phyloP scores from a whole-genome alignment of 768 basidiomycete species.

The Cyathus striatus region DNA sequence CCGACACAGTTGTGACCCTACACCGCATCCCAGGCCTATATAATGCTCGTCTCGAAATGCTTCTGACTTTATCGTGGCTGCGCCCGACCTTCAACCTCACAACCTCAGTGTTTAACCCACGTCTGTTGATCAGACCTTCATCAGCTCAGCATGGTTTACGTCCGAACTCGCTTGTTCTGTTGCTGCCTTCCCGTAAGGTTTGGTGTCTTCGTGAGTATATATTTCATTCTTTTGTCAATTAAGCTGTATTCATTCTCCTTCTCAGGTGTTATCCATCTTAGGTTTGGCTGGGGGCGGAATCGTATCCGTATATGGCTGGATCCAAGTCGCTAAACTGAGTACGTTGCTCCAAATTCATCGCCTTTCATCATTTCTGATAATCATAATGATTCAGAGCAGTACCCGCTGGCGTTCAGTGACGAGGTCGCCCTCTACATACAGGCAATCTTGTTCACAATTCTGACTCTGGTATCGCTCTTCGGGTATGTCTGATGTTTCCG shows the following conservation, averaged over 20 bases:
- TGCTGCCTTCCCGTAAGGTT: constrained; percentile 63
- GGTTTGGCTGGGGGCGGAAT: constrained; percentile 38
- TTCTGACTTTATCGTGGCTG: constrained; percentile 25
- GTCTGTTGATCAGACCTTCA: constrained; percentile 20
- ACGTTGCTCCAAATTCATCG: constrained; percentile 12
- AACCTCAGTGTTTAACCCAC: constrained; percentile 8
- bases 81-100: constrained; percentile 23
- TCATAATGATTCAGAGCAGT: constrained; percentile 15
- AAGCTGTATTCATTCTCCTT: neutral
- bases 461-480: constrained; percentile 41
- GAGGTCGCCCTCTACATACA: constrained; percentile 42
- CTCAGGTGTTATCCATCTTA: constrained; percentile 28
- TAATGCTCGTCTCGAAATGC: neutral
- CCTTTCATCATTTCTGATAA: neutral
- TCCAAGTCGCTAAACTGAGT: constrained; percentile 39
- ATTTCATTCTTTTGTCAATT: neutral
- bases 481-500: constrained; percentile 30
- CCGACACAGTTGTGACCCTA: neutral
- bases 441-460: constrained; percentile 39
- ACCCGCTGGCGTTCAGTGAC: constrained; percentile 30
- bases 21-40: neutral
- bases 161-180: constrained; percentile 54
- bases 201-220: constrained; percentile 48
- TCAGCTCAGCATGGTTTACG: constrained; percentile 32
- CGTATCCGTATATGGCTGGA: constrained; percentile 41